Percentiles rank a stretch among this genome's conserved stretches.
Evolutionary conservation across 2,329 filamentous ascomycete species (phyloP).

Genomic region (Cytospora piceae): DNA sequence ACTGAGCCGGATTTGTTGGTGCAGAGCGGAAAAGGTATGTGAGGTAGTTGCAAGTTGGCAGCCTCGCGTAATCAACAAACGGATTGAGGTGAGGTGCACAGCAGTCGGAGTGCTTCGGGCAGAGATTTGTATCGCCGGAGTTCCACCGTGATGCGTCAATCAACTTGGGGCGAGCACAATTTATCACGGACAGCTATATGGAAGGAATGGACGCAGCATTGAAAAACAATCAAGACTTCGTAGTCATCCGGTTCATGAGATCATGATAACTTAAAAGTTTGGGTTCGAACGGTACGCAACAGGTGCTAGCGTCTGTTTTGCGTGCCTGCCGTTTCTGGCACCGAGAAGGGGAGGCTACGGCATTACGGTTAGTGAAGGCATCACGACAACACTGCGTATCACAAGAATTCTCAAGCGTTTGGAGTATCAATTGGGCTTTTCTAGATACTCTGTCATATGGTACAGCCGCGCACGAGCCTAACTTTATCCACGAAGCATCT

Average conservation of each 20-base stretch:
- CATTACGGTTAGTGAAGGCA: constrained; percentile 2
- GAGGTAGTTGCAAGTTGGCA: constrained; percentile 12
- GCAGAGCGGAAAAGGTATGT: background rate
- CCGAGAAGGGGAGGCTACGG: background rate
- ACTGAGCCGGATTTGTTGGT: constrained; percentile 1
- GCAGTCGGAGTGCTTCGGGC: constrained; percentile 26
- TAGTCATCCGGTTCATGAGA: constrained; percentile 3
- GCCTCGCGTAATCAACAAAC: constrained; percentile 21
- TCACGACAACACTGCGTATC: background rate
- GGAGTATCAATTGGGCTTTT: constrained; percentile 18
- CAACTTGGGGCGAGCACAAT: background rate
- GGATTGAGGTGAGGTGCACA: constrained; percentile 2
- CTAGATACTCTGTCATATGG: constrained; percentile 3
- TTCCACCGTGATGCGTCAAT: constrained; percentile 23
- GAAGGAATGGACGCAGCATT: background rate
- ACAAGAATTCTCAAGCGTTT: background rate
- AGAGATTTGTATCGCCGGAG: constrained; percentile 28
- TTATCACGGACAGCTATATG: background rate
- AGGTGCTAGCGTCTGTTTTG: constrained; percentile 8
- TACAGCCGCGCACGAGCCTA: constrained; percentile 7
- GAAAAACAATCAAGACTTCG: background rate
- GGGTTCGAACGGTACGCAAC: constrained; percentile 1
- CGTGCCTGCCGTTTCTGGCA: constrained; percentile 18
- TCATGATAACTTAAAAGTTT: background rate
- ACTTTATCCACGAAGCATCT: background rate